Percentiles rank a stretch among this genome's conserved stretches.
Evolutionary conservation across 1,139 yeast genomes (phyloP).

Genomic region (Blastobotrys indianensis): DNA sequence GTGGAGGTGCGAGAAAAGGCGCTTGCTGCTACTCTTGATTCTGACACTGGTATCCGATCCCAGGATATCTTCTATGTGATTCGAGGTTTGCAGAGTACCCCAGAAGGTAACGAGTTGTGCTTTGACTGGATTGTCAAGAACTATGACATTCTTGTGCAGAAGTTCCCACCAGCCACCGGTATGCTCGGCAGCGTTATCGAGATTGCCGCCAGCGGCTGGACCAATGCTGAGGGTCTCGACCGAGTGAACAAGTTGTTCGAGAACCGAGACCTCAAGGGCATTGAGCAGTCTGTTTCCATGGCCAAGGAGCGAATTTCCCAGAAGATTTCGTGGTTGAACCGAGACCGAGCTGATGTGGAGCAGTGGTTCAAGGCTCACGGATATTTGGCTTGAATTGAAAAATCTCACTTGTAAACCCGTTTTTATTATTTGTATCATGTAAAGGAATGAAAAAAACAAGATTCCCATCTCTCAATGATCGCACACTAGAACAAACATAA

Average conservation of each 20-base stretch:
- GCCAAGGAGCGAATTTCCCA: slow-evolving; percentile 60
- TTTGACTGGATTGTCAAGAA: slow-evolving; percentile 77
- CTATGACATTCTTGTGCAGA: slow-evolving; percentile 60
- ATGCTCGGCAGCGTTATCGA: slow-evolving; percentile 71
- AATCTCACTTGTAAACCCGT: too few relatives aligned
- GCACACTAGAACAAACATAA: too few relatives aligned
- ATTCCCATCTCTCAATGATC: too few relatives aligned
- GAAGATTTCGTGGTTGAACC: slow-evolving; percentile 58
- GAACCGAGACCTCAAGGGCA: slow-evolving; percentile 61
- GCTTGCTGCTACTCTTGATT: slow-evolving; percentile 45
- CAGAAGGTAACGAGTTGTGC: slow-evolving; percentile 55
- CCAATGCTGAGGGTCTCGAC: slow-evolving; percentile 52
- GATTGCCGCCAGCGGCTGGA: slow-evolving; percentile 57
- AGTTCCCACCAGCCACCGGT: slow-evolving; percentile 76
- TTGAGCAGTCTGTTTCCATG: slow-evolving; percentile 67
- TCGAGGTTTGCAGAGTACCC: slow-evolving; percentile 59
- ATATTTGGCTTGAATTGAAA: slow-evolving; percentile 1
- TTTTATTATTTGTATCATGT: too few relatives aligned
- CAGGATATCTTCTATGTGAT: slow-evolving; percentile 76
- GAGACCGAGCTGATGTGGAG: slow-evolving; percentile 52
- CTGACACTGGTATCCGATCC: slow-evolving; percentile 59
- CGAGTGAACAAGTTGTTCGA: slow-evolving; percentile 56
- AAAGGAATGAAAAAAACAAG: too few relatives aligned
- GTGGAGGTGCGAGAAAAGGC: slow-evolving; percentile 55
- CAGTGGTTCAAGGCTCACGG: slow-evolving; percentile 34